A percentile compares a stretch with the other conserved stretches of the same genome.
Conservation (phyloP, 345 rosid genomes). For the Eutrema heterophyllum region DNA sequence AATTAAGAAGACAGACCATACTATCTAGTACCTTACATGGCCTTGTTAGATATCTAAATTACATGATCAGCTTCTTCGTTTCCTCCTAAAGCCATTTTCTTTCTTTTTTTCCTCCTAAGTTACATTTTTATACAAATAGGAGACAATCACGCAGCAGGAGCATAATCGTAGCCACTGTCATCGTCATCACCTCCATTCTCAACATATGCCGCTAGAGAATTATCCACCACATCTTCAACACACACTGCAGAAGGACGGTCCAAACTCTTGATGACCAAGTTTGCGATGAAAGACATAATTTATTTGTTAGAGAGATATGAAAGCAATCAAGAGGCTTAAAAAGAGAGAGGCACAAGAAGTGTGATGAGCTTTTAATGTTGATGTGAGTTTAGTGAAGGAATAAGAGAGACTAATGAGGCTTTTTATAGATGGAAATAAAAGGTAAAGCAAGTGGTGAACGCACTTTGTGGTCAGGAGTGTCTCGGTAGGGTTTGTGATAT, state of each 20-base stretch:
- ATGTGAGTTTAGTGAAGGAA: slow-evolving; percentile 4
- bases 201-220: background rate
- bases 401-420: background rate
- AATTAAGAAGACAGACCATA: slow-evolving; percentile 5
- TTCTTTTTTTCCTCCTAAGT: background rate
- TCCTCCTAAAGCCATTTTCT: background rate
- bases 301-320: background rate
- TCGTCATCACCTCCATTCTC: slow-evolving; percentile 33
- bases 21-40: slow-evolving; percentile 7
- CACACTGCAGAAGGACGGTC: background rate
- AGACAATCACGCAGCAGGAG: slow-evolving; percentile 26
- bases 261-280: background rate
- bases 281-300: background rate
- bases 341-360: background rate
- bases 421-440: slow-evolving; percentile 4
- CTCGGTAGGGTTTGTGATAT: background rate
- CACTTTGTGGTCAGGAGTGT: background rate
- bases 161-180: slow-evolving; percentile 26
- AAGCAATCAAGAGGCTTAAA: background rate
- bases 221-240: slow-evolving; percentile 17
- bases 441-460: background rate
- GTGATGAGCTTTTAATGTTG: background rate
- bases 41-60: background rate
- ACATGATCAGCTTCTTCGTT: background rate
- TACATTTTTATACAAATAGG: background rate